Evolutionary conservation across 805 yeast species (phyloP), one percentile per base, ranked within the genome.

Genomic region (Schwanniomyces pseudopolymorphus): DNA sequence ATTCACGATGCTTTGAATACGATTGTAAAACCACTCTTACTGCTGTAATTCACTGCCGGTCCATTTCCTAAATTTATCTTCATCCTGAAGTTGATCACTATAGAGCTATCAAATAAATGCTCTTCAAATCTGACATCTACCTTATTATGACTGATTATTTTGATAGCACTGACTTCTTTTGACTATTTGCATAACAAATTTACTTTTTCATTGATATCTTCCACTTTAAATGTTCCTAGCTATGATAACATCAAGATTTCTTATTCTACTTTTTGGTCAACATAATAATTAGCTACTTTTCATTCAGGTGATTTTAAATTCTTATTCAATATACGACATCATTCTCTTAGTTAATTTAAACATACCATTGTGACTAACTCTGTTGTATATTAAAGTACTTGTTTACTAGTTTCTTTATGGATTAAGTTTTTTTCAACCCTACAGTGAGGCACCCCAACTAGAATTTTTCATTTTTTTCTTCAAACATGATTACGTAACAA

Each of bases 341-440:
- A 31, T 31, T 14, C 16, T 14, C 13, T 31, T 16, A 16, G 2
- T 8, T n/a, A 36, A 36, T 36, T 20, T 36, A 19, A 36, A 38
- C 40, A 22, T 38, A 38, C 40, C 40, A 38, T 38, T 38, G 21
- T 38, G 13, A 38, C 40, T 38, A 17, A 19, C 24, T 38, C 40
- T 38, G 40, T 38, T 24, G 25, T 36, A 36, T 36, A 36, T 19
- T 36, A 36, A 21, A 36, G 22, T 20, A 36, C 25, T 25, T 19
- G 16, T 20, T 19, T 21, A 36, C 39, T 36, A 19, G 16, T 20
- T 20, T 36, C 39, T 36, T 36, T 19, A 20, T 36, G 25, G 38
- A 20, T 36, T 19, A 21, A 36, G 25, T 36, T 36, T 36, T 36
- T 36, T 36, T 36, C 39, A 20, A 31, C 35, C 35, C 26, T 21